A percentile compares a stretch with the other conserved stretches of the same genome.
Conservation (phyloP, 768 basidiomycete genomes). For the Podaxis rugospora region DNA sequence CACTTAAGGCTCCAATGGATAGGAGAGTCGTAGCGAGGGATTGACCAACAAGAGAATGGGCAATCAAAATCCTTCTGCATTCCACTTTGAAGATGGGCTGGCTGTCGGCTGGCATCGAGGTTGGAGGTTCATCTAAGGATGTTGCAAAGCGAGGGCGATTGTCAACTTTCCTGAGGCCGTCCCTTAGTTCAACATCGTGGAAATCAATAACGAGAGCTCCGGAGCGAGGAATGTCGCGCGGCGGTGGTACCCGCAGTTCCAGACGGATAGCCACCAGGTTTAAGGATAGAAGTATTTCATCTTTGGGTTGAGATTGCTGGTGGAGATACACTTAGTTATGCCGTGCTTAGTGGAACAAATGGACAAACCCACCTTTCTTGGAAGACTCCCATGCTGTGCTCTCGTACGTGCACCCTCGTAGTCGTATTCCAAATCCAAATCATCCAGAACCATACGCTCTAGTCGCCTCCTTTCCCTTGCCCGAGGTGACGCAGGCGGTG, state of each 20-base stretch:
- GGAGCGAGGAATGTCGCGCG: slow-evolving; percentile 48
- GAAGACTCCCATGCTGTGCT: neutral
- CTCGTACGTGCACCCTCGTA: slow-evolving; percentile 24
- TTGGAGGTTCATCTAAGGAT: neutral
- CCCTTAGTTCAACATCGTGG: slow-evolving; percentile 35
- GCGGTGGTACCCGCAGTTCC: slow-evolving; percentile 65
- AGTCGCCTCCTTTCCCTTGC: slow-evolving; percentile 34
- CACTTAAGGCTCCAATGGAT: slow-evolving; percentile 13
- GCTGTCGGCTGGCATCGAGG: neutral
- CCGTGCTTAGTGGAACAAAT: neutral
- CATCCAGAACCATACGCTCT: slow-evolving; percentile 52
- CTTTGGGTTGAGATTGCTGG: neutral
- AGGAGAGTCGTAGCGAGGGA: slow-evolving; percentile 5
- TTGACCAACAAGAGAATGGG: slow-evolving; percentile 34
- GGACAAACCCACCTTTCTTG: neutral
- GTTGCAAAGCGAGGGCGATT: slow-evolving; percentile 24
- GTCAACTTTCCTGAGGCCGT: slow-evolving; percentile 15
- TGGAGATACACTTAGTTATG: neutral
- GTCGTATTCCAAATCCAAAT: slow-evolving; percentile 50
- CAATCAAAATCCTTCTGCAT: slow-evolving; percentile 43
- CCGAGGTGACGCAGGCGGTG: slow-evolving; percentile 34
- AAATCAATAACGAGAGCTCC: slow-evolving; percentile 67
- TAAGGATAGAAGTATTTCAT: slow-evolving; percentile 21
- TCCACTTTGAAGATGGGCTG: slow-evolving; percentile 19
- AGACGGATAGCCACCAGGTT: slow-evolving; percentile 56